Conservation (phyloP, 352 stramenopile species). For the Phytophthora tubulina region DNA sequence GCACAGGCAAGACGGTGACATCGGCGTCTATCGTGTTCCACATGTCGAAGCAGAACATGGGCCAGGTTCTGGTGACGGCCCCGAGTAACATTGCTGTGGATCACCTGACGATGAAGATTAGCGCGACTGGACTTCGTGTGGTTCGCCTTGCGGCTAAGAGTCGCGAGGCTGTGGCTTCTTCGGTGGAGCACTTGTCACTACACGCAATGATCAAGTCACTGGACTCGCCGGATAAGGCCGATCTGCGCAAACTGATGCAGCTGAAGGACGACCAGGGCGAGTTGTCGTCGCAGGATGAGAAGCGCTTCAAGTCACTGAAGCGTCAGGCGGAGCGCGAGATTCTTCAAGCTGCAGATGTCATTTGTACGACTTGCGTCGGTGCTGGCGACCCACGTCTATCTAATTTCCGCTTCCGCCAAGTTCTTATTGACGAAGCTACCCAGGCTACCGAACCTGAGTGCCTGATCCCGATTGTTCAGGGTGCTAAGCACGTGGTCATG, state of each 20-base stretch:
- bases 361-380: constrained; percentile 99
- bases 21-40: constrained; percentile 99
- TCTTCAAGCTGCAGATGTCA: constrained; percentile 98
- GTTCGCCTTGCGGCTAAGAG: constrained; percentile 99
- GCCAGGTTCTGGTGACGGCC: constrained; percentile 98
- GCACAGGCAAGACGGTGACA: constrained; percentile 98
- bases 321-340: constrained; percentile 96
- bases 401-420: constrained; percentile 98
- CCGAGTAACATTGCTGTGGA: constrained; percentile 99
- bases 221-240: constrained; percentile 90
- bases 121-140: constrained; percentile 97
- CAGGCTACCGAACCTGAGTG: constrained; percentile 99
- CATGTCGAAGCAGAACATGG: constrained; percentile 98
- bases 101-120: constrained; percentile 97
- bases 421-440: constrained; percentile 99
- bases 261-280: constrained; percentile 97
- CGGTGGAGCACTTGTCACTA: constrained; percentile 98
- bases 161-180: constrained; percentile 94
- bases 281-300: constrained; percentile 95
- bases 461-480: constrained; percentile 99
- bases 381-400: constrained; percentile 97
- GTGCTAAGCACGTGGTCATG: constrained; percentile 99
- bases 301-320: constrained; percentile 95
- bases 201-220: constrained; percentile 97
- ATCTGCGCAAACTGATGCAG: constrained; percentile 93